phyloP scores from a whole-genome alignment of 1,139 yeast species.

The Candida sanyaensis region DNA sequence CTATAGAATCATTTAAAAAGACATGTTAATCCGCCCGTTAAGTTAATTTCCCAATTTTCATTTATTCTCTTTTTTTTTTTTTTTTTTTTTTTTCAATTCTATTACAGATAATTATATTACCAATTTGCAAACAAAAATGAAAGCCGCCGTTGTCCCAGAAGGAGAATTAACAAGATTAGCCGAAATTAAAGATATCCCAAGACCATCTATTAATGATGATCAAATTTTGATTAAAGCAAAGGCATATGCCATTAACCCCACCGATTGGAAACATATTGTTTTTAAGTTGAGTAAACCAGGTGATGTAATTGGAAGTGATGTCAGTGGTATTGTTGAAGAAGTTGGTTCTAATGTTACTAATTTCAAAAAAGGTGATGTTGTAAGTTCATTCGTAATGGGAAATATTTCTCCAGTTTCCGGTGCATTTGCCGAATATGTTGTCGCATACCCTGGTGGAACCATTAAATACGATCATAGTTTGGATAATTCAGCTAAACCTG shows the following conservation, averaged over 20 bases:
- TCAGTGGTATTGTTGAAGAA: slow-evolving; percentile 55
- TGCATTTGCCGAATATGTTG: slow-evolving; percentile 59
- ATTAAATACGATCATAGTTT: slow-evolving; percentile 25
- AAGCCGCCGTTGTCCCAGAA: slow-evolving; percentile 28
- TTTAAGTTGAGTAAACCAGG: slow-evolving; percentile 32
- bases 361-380: slow-evolving; percentile 53
- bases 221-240: slow-evolving; percentile 54
- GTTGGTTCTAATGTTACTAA: slow-evolving; percentile 58
- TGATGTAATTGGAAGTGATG: slow-evolving; percentile 56
- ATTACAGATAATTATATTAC: background rate
- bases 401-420: slow-evolving; percentile 42
- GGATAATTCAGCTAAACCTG: background rate
- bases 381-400: slow-evolving; percentile 28
- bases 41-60: background rate
- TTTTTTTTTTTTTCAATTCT: background rate
- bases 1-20: too few species aligned
- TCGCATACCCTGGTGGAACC: slow-evolving; percentile 37
- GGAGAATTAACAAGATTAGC: slow-evolving; percentile 19
- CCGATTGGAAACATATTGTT: slow-evolving; percentile 69
- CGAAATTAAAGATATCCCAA: slow-evolving; percentile 23
- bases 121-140: slow-evolving; percentile 8
- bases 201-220: slow-evolving; percentile 41
- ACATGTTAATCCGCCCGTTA: too few species aligned
- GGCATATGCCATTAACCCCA: slow-evolving; percentile 71
- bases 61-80: too few species aligned